Percentiles rank a stretch among this genome's conserved stretches.
phyloP scores from a whole-genome alignment of 2,329 filamentous ascomycete species.

The Lecanicillium sp. region DNA sequence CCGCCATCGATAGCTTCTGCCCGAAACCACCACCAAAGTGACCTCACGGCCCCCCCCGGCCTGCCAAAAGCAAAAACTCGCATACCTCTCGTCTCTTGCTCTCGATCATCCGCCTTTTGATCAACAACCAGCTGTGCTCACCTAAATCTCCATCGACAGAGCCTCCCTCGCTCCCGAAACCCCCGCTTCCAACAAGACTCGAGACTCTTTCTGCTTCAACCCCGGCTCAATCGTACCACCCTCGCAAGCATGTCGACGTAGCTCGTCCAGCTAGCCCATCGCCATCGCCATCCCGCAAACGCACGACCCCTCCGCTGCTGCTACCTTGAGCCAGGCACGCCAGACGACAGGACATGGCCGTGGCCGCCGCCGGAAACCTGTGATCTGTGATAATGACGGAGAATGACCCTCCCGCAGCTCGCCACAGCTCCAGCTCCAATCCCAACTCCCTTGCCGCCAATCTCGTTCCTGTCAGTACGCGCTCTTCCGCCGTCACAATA shows the following conservation, averaged over 20 bases:
- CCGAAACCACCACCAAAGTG: slow-evolving; percentile 7
- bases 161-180: too few relatives aligned
- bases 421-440: too few relatives aligned
- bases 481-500: slow-evolving; percentile 9
- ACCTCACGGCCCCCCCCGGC: too few relatives aligned
- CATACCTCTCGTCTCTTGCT: neutral
- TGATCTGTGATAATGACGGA: slow-evolving; percentile 10
- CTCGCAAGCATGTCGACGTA: slow-evolving; percentile 8
- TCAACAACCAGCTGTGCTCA: neutral
- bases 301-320: slow-evolving; percentile 11
- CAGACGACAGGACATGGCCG: slow-evolving; percentile 13
- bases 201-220: too few relatives aligned
- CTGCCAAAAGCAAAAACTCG: slow-evolving; percentile 5
- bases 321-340: slow-evolving; percentile 9
- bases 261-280: slow-evolving; percentile 6
- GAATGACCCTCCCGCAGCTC: slow-evolving; percentile 3
- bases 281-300: neutral
- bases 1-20: slow-evolving; percentile 10
- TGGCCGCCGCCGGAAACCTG: slow-evolving; percentile 1
- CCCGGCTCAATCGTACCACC: neutral
- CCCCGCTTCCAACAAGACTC: too few relatives aligned
- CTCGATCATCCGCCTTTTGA: neutral
- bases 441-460: slow-evolving; percentile 5
- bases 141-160: neutral
- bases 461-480: slow-evolving; percentile 1